A percentile compares a stretch with the other conserved stretches of the same genome.
These are phyloP conservation scores for Acorus calamus DNA, from an alignment of 106 monocot genomes.

Conservation along the genomic window DNA sequence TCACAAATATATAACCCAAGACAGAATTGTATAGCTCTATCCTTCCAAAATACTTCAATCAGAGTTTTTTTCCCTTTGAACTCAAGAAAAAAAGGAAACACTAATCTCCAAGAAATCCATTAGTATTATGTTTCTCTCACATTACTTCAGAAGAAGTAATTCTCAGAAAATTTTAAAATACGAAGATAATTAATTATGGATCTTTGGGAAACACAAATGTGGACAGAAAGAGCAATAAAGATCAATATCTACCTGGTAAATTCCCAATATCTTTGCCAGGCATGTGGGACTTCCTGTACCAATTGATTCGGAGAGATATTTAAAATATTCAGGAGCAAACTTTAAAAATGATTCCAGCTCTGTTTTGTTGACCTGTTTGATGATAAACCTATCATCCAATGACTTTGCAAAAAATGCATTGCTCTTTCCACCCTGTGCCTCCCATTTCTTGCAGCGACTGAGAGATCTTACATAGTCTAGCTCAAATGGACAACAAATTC, in stretches of 20 bases:
- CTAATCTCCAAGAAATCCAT: no score
- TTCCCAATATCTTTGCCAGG: slow-evolving; percentile 83
- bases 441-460: slow-evolving; percentile 93
- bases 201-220: background rate
- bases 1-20: no score
- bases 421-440: slow-evolving; percentile 88
- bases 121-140: no score
- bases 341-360: slow-evolving; percentile 78
- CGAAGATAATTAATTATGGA: background rate
- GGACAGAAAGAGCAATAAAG: background rate
- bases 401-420: slow-evolving; percentile 96
- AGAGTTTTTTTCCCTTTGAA: no score
- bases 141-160: no score
- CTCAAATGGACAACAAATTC: slow-evolving; percentile 67
- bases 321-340: slow-evolving; percentile 76
- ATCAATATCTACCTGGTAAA: slow-evolving; percentile 52
- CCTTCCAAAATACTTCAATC: no score
- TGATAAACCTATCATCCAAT: slow-evolving; percentile 85
- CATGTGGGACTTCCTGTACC: slow-evolving; percentile 71
- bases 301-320: slow-evolving; percentile 74
- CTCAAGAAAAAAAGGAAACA: no score
- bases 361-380: slow-evolving; percentile 90
- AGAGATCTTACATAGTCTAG: slow-evolving; percentile 76
- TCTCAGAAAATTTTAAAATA: background rate
- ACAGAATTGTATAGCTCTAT: no score